phyloP scores from a whole-genome alignment of 257 asterid species.

The Fraxinus quadrangulata region DNA sequence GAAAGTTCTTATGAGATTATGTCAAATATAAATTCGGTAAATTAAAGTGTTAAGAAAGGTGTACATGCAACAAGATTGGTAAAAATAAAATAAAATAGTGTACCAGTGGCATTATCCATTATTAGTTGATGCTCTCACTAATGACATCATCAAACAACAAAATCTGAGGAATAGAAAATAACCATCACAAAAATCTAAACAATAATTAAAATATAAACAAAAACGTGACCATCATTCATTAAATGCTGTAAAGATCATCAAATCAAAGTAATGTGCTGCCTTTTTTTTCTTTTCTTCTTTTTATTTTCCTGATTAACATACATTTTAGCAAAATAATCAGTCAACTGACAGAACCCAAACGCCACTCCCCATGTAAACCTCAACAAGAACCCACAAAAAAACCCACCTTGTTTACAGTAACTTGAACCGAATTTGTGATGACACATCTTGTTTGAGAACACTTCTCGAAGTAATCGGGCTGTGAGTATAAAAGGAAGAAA shows the following conservation, averaged over 20 bases:
- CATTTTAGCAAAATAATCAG: constrained; percentile 17
- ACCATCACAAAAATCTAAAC: constrained; percentile 30
- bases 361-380: constrained; percentile 63
- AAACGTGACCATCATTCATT: constrained; percentile 28
- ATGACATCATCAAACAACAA: constrained; percentile 39
- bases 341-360: constrained; percentile 65
- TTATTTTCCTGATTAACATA: neutral
- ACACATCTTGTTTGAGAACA: neutral
- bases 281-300: too few relatives aligned
- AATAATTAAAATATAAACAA: constrained; percentile 16
- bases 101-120: neutral
- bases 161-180: constrained; percentile 45
- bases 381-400: constrained; percentile 37
- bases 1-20: too few relatives aligned
- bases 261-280: constrained; percentile 12
- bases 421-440: constrained; percentile 1
- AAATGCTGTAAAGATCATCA: constrained; percentile 38
- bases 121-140: constrained; percentile 12
- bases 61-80: too few relatives aligned
- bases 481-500: constrained; percentile 18
- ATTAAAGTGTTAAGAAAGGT: too few relatives aligned
- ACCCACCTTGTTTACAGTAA: constrained; percentile 26
- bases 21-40: too few relatives aligned
- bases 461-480: neutral
- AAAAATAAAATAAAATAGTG: too few relatives aligned